Conservation (phyloP, 208 protist genomes). For the Wallacemonas collosoma region DNA sequence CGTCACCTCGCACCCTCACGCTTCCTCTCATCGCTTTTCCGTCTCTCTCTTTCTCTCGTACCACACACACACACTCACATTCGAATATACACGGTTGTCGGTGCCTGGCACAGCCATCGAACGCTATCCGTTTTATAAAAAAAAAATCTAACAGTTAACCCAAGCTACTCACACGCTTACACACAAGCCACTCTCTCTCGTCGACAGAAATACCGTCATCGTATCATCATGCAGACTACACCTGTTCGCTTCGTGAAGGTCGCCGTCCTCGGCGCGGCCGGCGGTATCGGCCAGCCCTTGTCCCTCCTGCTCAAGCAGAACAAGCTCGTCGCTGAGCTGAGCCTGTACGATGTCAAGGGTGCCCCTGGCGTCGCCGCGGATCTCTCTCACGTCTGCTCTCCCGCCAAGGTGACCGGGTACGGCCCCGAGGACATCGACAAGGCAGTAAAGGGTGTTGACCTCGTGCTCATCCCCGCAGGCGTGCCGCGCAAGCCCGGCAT, state of each 20-base stretch:
- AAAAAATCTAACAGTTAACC: background rate
- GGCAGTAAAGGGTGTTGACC: slow-evolving; percentile 78
- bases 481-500: slow-evolving; percentile 97
- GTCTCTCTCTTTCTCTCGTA: slow-evolving; percentile 25
- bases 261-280: slow-evolving; percentile 85
- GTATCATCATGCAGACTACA: slow-evolving; percentile 4
- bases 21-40: background rate
- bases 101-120: background rate
- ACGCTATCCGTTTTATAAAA: background rate
- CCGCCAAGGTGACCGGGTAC: slow-evolving; percentile 70
- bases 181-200: background rate
- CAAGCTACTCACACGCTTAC: background rate
- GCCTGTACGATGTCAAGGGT: slow-evolving; percentile 90
- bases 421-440: slow-evolving; percentile 63
- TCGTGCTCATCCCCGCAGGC: slow-evolving; percentile 95
- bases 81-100: no score
- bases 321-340: slow-evolving; percentile 85
- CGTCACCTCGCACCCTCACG: no score
- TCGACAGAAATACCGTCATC: background rate
- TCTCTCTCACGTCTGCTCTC: slow-evolving; percentile 83
- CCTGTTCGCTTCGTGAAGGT: slow-evolving; percentile 69
- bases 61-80: background rate
- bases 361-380: slow-evolving; percentile 94
- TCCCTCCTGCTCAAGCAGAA: slow-evolving; percentile 83
- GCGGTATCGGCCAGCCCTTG: slow-evolving; percentile 90